Percentiles rank a stretch among this genome's conserved stretches.
Evolutionary conservation across 2,329 filamentous ascomycete genomes (phyloP).

Genomic region (Ophiostoma novo-ulmi): DNA sequence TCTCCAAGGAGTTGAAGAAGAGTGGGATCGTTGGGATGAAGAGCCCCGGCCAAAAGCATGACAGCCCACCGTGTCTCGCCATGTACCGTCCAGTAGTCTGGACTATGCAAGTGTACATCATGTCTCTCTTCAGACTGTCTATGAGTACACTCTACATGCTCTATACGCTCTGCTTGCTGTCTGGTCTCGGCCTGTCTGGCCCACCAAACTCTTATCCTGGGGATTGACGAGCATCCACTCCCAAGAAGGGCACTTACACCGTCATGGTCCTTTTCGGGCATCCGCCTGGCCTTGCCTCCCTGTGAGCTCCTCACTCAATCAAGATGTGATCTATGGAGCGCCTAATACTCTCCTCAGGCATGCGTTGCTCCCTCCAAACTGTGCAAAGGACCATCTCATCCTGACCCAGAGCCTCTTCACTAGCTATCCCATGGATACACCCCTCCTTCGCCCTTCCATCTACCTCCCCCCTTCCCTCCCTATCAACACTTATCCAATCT

Average conservation of each 20-base stretch:
- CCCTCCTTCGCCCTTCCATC: constrained; percentile 16
- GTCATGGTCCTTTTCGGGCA: constrained; percentile 9
- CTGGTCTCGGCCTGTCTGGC: neutral
- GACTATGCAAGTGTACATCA: neutral
- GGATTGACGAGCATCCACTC: constrained; percentile 7
- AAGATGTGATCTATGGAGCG: neutral
- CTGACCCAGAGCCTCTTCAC: constrained; percentile 9
- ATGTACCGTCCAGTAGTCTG: constrained; percentile 6
- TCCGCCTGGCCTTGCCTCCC: constrained; percentile 13
- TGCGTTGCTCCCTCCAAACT: constrained; percentile 9
- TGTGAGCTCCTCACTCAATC: constrained; percentile 1
- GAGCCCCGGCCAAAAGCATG: constrained; percentile 7
- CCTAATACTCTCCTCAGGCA: neutral
- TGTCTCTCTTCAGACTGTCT: neutral
- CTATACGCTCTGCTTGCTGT: neutral
- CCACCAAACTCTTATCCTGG: constrained; percentile 4
- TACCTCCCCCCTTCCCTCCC: constrained; percentile 21
- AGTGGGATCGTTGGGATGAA: constrained; percentile 23
- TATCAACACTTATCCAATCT: constrained; percentile 25
- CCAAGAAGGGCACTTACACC: constrained; percentile 4
- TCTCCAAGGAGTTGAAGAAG: constrained; percentile 22
- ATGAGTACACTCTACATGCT: neutral
- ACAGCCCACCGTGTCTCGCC: constrained; percentile 8
- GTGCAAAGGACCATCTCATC: constrained; percentile 6
- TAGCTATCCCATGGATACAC: constrained; percentile 5